Percentiles rank a stretch among this genome's conserved stretches.
These are phyloP conservation scores for Lachnellula hyalina DNA, from an alignment of 2,329 filamentous ascomycete genomes.

Conservation along the genomic window DNA sequence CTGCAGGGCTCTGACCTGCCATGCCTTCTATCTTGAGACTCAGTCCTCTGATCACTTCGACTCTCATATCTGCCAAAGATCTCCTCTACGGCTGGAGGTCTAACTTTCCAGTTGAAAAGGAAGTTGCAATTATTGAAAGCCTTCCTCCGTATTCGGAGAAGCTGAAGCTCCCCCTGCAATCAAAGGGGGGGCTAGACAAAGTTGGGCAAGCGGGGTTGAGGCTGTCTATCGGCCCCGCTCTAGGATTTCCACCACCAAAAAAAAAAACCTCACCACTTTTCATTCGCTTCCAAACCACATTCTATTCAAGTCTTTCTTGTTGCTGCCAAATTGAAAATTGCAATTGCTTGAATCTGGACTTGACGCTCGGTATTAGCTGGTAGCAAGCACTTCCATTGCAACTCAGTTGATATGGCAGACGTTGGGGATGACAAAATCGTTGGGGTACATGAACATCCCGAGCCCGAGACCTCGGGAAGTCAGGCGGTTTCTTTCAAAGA, in stretches of 20 bases:
- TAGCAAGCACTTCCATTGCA: conserved; percentile 31
- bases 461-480: not conserved
- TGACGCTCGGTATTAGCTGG: conserved; percentile 15
- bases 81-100: not conserved
- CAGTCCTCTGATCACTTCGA: no score
- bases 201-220: not conserved
- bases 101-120: not conserved
- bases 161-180: not conserved
- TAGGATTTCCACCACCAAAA: not conserved
- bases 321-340: not conserved
- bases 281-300: not conserved
- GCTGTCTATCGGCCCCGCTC: not conserved
- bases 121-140: not conserved
- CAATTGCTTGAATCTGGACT: not conserved
- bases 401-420: conserved; percentile 25
- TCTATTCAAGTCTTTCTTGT: not conserved
- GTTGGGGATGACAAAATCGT: conserved; percentile 14
- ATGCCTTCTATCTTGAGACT: no score
- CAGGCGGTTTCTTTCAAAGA: not conserved
- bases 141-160: not conserved
- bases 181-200: not conserved
- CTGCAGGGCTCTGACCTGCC: no score
- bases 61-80: not conserved
- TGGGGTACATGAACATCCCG: conserved; percentile 6
- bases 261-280: not conserved